Percentiles rank a stretch among this genome's conserved stretches.
These are phyloP conservation scores for Plasmodium fragile DNA, from an alignment of 169 alveolate genomes.

Conservation along the genomic window DNA sequence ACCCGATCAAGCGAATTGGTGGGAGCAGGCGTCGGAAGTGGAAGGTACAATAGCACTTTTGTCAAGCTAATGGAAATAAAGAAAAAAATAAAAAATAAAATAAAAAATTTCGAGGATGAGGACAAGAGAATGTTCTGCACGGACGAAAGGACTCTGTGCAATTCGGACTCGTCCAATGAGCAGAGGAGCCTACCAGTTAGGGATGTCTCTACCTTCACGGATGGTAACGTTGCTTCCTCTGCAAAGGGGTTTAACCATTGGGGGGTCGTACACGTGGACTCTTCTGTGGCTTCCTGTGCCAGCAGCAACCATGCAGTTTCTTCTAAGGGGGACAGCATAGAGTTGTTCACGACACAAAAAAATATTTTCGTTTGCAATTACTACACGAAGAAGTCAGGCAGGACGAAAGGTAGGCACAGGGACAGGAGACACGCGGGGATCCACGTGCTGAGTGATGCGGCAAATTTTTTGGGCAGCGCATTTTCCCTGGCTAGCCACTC, in stretches of 20 bases:
- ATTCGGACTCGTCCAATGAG: neutral
- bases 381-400: neutral
- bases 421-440: neutral
- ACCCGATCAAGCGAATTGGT: neutral
- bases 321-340: conserved; percentile 18
- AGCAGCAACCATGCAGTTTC: neutral
- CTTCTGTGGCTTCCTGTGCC: neutral
- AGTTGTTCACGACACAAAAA: conserved; percentile 43
- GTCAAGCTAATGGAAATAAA: conserved; percentile 38
- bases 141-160: neutral
- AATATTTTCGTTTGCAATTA: conserved; percentile 11
- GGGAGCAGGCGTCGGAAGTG: neutral
- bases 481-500: neutral
- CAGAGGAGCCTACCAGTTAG: neutral
- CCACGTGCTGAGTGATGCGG: neutral
- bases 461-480: neutral
- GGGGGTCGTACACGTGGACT: neutral
- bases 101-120: conserved; percentile 7
- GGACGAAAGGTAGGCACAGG: neutral
- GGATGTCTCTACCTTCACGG: neutral
- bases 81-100: conserved; percentile 52
- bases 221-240: neutral
- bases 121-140: neutral
- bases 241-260: neutral
- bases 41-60: conserved; percentile 29